Evolutionary conservation across 345 rosid species (phyloP).

Genomic region (Triadica sebifera): DNA sequence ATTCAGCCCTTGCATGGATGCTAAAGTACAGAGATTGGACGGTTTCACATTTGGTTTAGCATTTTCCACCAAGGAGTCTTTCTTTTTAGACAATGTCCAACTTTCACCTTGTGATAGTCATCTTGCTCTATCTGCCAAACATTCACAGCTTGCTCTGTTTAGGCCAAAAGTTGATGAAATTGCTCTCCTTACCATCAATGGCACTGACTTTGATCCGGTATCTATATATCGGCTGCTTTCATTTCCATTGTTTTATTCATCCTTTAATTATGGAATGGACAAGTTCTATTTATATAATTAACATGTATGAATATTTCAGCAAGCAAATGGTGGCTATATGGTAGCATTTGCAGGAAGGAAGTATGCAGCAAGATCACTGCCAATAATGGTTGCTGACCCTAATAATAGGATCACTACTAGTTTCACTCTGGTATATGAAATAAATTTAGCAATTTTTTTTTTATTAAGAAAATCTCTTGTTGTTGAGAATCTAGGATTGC

Average conservation of each 20-base stretch:
- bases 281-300: background rate
- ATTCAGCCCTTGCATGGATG: conserved; percentile 65
- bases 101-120: conserved; percentile 89
- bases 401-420: conserved; percentile 53
- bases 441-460: background rate
- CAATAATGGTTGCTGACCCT: conserved; percentile 57
- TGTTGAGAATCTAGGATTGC: background rate
- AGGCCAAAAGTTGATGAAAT: conserved; percentile 81
- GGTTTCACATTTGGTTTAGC: conserved; percentile 81
- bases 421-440: conserved; percentile 65
- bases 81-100: conserved; percentile 58
- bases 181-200: conserved; percentile 74
- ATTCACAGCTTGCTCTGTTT: conserved; percentile 64
- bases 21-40: conserved; percentile 55
- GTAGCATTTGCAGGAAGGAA: conserved; percentile 91
- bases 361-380: conserved; percentile 88
- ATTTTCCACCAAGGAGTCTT: conserved; percentile 58
- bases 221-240: background rate
- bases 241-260: background rate
- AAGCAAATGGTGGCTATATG: conserved; percentile 55
- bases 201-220: conserved; percentile 54
- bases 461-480: background rate
- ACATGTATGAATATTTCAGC: conserved; percentile 28
- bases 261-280: no score
- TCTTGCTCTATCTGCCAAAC: conserved; percentile 46